phyloP scores from a whole-genome alignment of 2,329 filamentous ascomycete species.

The Colletotrichum plurivorum region DNA sequence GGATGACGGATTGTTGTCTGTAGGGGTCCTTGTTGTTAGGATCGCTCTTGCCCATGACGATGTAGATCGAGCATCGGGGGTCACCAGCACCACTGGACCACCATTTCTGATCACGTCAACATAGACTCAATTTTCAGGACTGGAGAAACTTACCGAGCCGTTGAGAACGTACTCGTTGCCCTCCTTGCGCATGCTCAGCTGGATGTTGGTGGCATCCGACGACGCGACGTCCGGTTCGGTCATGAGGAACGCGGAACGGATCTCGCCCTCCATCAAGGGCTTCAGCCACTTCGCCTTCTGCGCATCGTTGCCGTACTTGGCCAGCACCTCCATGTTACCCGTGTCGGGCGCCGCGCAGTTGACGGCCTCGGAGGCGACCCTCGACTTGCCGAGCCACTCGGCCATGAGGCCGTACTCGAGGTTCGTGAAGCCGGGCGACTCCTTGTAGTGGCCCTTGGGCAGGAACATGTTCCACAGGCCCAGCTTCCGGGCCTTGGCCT shows the following conservation, averaged over 20 bases:
- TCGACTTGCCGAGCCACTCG: conserved; percentile 91
- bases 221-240: conserved; percentile 91
- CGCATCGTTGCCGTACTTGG: conserved; percentile 88
- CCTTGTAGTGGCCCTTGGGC: conserved; percentile 93
- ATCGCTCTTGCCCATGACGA: conserved; percentile 96
- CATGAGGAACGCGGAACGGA: conserved; percentile 93
- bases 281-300: conserved; percentile 89
- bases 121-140: rapidly evolving
- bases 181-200: conserved; percentile 85
- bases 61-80: conserved; percentile 90
- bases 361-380: conserved; percentile 85
- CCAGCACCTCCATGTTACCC: conserved; percentile 95
- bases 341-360: conserved; percentile 95
- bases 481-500: conserved; percentile 83
- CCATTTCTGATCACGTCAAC: conserved; percentile 80
- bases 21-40: conserved; percentile 82
- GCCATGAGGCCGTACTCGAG: conserved; percentile 98
- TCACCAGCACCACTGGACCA: conserved; percentile 98
- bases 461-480: conserved; percentile 99
- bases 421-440: conserved; percentile 95
- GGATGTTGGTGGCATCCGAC: conserved; percentile 93
- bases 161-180: conserved; percentile 94
- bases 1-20: conserved; percentile 91
- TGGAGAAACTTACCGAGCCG: conserved; percentile 72
- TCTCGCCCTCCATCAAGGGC: conserved; percentile 86